A percentile compares a stretch with the other conserved stretches of the same genome.
Conservation (phyloP, 306 rosid species). For the Albizia julibrissin region DNA sequence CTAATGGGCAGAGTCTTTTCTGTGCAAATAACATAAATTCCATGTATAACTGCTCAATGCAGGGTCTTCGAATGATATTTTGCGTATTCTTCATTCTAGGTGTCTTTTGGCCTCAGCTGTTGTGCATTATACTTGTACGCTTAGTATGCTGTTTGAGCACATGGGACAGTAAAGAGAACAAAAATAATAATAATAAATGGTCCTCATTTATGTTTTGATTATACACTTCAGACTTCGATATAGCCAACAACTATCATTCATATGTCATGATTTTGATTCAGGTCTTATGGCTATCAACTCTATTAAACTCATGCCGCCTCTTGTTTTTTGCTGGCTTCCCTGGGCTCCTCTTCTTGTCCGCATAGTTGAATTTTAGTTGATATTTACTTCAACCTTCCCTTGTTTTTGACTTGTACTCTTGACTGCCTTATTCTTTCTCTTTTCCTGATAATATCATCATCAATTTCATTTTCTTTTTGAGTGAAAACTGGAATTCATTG, state of each 20-base stretch:
- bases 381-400: conserved; percentile 24
- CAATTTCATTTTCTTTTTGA: neutral
- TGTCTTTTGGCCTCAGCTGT: neutral
- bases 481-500: too few relatives aligned
- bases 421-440: neutral
- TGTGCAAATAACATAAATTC: neutral
- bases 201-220: neutral
- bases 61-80: neutral
- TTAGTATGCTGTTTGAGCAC: neutral
- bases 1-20: neutral
- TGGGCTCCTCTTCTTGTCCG: neutral
- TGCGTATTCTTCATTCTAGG: neutral
- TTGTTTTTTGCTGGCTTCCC: neutral
- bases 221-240: neutral
- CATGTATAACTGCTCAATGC: neutral
- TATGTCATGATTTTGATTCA: conserved; percentile 3
- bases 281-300: neutral
- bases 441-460: neutral
- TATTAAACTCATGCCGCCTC: conserved; percentile 8
- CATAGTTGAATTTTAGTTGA: neutral
- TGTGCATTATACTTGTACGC: neutral
- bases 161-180: neutral
- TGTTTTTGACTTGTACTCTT: neutral
- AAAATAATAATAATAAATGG: neutral
- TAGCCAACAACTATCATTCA: neutral